Conservation (phyloP, 2,329 filamentous ascomycete species). For the Ceratocystis harringtonii region DNA sequence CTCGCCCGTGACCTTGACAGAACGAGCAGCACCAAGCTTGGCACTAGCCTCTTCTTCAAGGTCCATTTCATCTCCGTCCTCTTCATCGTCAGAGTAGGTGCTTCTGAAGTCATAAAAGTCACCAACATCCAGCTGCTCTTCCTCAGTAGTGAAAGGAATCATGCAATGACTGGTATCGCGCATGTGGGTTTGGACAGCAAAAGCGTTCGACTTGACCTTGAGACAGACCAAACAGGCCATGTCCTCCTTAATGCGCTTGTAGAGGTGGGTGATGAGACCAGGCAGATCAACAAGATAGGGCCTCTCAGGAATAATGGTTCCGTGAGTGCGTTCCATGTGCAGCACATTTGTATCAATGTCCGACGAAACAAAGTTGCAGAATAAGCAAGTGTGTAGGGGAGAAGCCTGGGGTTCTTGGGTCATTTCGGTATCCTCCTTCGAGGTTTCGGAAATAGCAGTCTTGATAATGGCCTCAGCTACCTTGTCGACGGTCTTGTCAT, state of each 20-base stretch:
- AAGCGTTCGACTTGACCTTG: constrained; percentile 62
- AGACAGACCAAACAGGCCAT: constrained; percentile 82
- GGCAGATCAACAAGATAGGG: constrained; percentile 69
- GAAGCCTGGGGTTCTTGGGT: constrained; percentile 23
- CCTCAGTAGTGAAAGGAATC: constrained; percentile 78
- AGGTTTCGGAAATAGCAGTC: constrained; percentile 45
- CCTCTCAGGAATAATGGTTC: constrained; percentile 90
- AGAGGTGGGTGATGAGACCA: constrained; percentile 63
- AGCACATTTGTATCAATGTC: constrained; percentile 59
- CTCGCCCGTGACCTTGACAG: constrained; percentile 35
- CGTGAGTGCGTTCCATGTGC: constrained; percentile 87
- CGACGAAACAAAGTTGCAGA: constrained; percentile 79
- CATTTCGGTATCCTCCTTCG: constrained; percentile 32
- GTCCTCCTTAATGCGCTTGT: constrained; percentile 62
- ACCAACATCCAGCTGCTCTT: constrained; percentile 84
- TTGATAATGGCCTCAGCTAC: constrained; percentile 67
- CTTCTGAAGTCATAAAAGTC: constrained; percentile 95
- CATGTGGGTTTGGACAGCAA: constrained; percentile 91
- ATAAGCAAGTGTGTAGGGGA: constrained; percentile 47
- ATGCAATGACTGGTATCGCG: constrained; percentile 92
- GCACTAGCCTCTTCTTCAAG: constrained; percentile 43
- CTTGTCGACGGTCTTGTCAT: constrained; percentile 59
- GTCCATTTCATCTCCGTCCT: constrained; percentile 38
- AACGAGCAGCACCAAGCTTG: constrained; percentile 51
- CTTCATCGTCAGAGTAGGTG: constrained; percentile 76